Evolutionary conservation across 164 flowering plant species (phyloP).

Genomic region (Piper betle): DNA sequence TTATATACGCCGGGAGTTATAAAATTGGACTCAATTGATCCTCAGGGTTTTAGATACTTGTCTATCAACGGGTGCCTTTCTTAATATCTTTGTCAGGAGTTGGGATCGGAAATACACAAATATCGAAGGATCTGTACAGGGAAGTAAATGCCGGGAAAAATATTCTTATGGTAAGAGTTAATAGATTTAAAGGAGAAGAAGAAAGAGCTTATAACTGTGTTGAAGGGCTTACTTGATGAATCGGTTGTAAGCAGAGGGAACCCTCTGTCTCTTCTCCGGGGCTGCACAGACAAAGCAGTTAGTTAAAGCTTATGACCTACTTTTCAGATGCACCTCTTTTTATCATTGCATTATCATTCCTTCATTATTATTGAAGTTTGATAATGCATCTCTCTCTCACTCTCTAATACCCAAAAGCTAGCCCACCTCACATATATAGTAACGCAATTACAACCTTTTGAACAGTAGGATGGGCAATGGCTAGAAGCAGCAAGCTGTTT

Average conservation of each 20-base stretch:
- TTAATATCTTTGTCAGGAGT: too few species aligned
- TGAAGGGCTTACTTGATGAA: slow-evolving; percentile 81
- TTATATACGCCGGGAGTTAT: too few species aligned
- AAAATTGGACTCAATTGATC: too few species aligned
- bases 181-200: too few species aligned
- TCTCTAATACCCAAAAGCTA: not conserved
- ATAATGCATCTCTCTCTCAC: slow-evolving; percentile 5
- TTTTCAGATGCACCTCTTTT: slow-evolving; percentile 5
- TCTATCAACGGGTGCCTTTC: too few species aligned
- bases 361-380: slow-evolving; percentile 26
- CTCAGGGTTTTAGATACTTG: too few species aligned
- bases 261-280: slow-evolving; percentile 99
- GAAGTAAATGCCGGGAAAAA: too few species aligned
- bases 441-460: not conserved
- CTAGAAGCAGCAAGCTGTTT: not conserved
- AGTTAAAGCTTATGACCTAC: slow-evolving; percentile 22
- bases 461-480: not conserved
- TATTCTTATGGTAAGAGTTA: too few species aligned
- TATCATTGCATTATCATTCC: slow-evolving; percentile 11
- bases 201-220: too few species aligned
- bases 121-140: too few species aligned
- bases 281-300: slow-evolving; percentile 50
- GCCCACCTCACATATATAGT: not conserved
- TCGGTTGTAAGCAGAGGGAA: slow-evolving; percentile 97
- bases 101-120: too few species aligned